Base-by-base conservation (phyloP, 176 grass and related monocot species). In the Musa troglodytarum region DNA sequence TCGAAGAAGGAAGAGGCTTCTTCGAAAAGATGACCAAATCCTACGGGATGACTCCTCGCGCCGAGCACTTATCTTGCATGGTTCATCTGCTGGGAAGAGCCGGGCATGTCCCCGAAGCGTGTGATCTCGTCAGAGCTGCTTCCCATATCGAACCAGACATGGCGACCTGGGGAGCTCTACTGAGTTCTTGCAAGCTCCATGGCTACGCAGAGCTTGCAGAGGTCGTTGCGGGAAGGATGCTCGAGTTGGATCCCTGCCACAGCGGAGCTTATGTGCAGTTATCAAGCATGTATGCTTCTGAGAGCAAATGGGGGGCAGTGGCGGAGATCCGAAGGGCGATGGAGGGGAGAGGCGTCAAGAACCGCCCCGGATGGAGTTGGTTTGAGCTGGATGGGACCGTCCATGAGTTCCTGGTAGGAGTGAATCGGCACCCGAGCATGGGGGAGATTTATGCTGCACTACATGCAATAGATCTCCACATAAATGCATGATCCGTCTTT, bases 11-110 rank as follows among this genome's bases (percentile, higher is more conserved):
- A 11, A 54, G 50, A 54, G 2, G 2, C 20, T 69, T 9, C 28
- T 78, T 56, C 9, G 52, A 69, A 34, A 34, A 56, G 21, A 78
- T 70, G 77, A 70, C 17, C 24, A 5, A 49, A 49, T 49, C 49
- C 8, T 78, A 78, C 23, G 25, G 77, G 3, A 49, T 69, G 49
- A 17, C 16, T 57, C 65, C 77, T 9, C 53, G 16, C 34, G 19
- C 65, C 4, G 77, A 78, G 50, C 77, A 78, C 58, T 34, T 56
- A 11, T 69, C 52, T 69, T 78, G 77, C 50, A 78, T 78, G 65
- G 77, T 69, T 24, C 10, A 49, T 65, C 50, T 78, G 24, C 49
- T 78, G 53, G 65, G 77, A n/a, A 52, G 77, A 9, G 52, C 52
- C 21, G 52, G 77, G 11, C 64, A 57, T 11, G 21, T 70, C 15